Conservation (phyloP, 2,329 filamentous ascomycete species). For the Trichophyton equinum region DNA sequence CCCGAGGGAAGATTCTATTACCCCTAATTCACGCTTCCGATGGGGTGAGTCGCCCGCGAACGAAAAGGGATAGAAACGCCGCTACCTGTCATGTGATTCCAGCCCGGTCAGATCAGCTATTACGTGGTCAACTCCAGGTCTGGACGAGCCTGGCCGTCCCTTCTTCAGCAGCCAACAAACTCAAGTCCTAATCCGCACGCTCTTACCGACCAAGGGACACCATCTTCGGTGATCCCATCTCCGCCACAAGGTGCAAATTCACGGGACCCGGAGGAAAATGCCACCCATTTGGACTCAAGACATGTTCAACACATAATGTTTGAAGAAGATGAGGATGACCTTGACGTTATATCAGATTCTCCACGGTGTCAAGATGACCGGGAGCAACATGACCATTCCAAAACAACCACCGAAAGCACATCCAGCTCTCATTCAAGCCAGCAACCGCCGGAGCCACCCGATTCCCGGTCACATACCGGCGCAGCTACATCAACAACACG, state of each 20-base stretch:
- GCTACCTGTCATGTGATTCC: conserved; percentile 48
- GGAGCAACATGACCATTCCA: not conserved
- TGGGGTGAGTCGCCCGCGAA: conserved; percentile 16
- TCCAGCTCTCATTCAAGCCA: not conserved
- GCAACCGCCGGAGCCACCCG: not conserved
- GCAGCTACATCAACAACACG: not conserved
- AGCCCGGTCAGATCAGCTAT: conserved; percentile 41
- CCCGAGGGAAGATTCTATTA: not conserved
- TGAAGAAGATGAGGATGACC: not conserved
- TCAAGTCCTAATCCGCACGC: not conserved
- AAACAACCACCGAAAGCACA: not conserved
- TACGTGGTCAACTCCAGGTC: conserved; percentile 40
- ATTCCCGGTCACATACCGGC: not conserved
- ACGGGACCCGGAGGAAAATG: not conserved
- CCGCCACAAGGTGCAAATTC: not conserved
- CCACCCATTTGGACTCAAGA: not conserved
- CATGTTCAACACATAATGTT: not conserved
- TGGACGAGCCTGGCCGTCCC: conserved; percentile 2
- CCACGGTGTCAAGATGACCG: not conserved
- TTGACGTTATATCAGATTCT: not conserved
- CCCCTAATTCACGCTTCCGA: conserved; percentile 1
- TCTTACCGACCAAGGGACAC: not conserved
- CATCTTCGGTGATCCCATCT: not conserved
- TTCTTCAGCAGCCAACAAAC: not conserved
- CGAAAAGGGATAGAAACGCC: conserved; percentile 14